Percentiles rank a stretch among this genome's conserved stretches.
These are phyloP conservation scores for Candida morakotiae DNA, from an alignment of 805 yeast genomes.

Conservation along the genomic window DNA sequence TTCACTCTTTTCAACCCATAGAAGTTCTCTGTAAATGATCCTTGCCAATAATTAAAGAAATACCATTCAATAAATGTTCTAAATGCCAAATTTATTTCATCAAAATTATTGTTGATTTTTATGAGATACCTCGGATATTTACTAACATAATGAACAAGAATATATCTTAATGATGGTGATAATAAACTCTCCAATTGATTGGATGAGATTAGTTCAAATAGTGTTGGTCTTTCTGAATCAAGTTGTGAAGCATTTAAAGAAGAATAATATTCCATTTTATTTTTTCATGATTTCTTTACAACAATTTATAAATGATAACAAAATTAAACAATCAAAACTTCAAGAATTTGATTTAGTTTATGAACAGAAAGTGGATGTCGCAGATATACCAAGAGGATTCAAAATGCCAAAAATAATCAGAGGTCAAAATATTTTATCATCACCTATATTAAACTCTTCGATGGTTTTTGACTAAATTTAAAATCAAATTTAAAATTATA, in stretches of 20 bases:
- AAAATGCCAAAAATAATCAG: background rate
- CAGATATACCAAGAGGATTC: background rate
- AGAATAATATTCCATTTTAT: slow-evolving; percentile 71
- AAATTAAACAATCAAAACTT: slow-evolving; percentile 6
- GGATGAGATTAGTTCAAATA: slow-evolving; percentile 84
- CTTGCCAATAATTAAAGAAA: slow-evolving; percentile 69
- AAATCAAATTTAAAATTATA: slow-evolving; percentile 35
- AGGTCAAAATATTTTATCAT: slow-evolving; percentile 1
- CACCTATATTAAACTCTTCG: slow-evolving; percentile 9
- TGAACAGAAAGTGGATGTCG: slow-evolving; percentile 1
- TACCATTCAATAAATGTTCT: slow-evolving; percentile 68
- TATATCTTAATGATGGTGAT: slow-evolving; percentile 77
- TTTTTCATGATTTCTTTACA: slow-evolving; percentile 3
- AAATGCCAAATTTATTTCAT: slow-evolving; percentile 63
- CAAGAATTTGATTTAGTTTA: slow-evolving; percentile 8
- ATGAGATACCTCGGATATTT: slow-evolving; percentile 69
- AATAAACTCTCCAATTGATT: slow-evolving; percentile 71
- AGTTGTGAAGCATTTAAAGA: slow-evolving; percentile 73
- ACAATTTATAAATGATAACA: slow-evolving; percentile 2
- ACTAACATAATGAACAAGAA: slow-evolving; percentile 77
- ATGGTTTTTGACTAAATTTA: slow-evolving; percentile 28
- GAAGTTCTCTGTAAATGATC: slow-evolving; percentile 86
- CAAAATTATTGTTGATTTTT: slow-evolving; percentile 61
- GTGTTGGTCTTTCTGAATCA: slow-evolving; percentile 75
- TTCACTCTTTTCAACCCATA: slow-evolving; percentile 77